These are phyloP conservation scores for Tricholoma saponaceum DNA, from an alignment of 768 basidiomycete genomes.

Conservation along the genomic window DNA sequence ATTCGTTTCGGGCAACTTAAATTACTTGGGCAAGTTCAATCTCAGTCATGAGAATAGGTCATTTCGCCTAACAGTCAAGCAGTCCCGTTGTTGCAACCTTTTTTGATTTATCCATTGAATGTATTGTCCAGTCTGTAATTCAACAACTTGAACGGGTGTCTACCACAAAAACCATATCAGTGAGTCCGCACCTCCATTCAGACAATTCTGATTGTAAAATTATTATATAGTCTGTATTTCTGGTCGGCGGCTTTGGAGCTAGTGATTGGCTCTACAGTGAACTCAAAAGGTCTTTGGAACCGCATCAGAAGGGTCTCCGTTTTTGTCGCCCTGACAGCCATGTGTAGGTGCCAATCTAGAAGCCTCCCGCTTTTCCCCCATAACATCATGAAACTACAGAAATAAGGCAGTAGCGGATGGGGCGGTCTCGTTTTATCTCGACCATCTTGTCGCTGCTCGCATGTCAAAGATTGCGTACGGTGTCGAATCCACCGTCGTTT, in stretches of 20 bases:
- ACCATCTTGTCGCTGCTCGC: constrained; percentile 14
- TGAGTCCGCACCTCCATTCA: neutral
- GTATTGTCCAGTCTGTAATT: constrained; percentile 16
- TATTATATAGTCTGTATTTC: constrained; percentile 31
- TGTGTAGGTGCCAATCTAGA: constrained; percentile 39
- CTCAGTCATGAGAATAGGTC: neutral
- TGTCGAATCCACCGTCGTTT: neutral
- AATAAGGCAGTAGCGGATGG: constrained; percentile 3
- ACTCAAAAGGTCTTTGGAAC: constrained; percentile 32
- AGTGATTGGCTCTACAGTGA: constrained; percentile 44
- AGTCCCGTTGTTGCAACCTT: constrained; percentile 21
- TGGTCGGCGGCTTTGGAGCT: constrained; percentile 52
- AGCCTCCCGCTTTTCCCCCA: neutral
- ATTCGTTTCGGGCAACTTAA: constrained; percentile 46
- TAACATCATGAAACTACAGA: neutral
- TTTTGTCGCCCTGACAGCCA: constrained; percentile 43
- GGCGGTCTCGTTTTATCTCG: constrained; percentile 6
- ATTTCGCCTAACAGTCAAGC: neutral
- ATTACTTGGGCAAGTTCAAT: constrained; percentile 25
- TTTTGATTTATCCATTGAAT: constrained; percentile 22
- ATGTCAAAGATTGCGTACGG: constrained; percentile 15
- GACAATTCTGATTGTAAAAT: neutral
- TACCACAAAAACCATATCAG: constrained; percentile 12
- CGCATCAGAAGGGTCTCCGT: constrained; percentile 26
- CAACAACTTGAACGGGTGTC: constrained; percentile 8